Base-by-base conservation (phyloP, 352 stramenopile genomes). In the Pythium brassicae region DNA sequence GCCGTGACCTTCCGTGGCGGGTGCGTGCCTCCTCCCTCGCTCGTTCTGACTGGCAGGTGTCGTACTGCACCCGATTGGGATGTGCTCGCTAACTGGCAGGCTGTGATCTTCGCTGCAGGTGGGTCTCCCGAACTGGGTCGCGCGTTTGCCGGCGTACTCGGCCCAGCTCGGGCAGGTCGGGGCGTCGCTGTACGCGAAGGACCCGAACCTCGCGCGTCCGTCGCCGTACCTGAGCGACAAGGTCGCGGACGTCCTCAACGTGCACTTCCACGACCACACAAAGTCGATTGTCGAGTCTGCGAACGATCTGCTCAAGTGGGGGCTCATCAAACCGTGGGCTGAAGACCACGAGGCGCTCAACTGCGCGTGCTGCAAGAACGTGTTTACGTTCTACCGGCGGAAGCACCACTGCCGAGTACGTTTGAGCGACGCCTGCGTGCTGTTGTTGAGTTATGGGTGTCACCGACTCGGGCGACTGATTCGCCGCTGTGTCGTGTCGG, bases 241-340 rank as follows among this genome's bases (percentile, higher is more conserved):
- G 55, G 55, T 93, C 17, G 68, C 87, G 26, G 85, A 95, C 40
- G 73, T 89, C 22, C 71, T 95, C 51, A 89, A 89, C 55, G 63
- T 92, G 29, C 76, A 72, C 27, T 95, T 95, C 48, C 78, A 72
- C n/a, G 66, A 76, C 9, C 67, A 83, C 4, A 59, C 72, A 4
- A 63, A 65, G 37, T 90, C 85, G 19, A 64, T 95, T 29, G 72
- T 95, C n/a, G 83, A 93, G 50, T 80, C 85, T 14, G 83, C 85
- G 0, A 89, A 92, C 29, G 85, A 95, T 61, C 51, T 95, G 59
- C 57, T 95, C 27, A 91, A 87, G 55, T 95, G 85, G 85, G 80
- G 83, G 4, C 69, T 89, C 11, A 93, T 95, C 59, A 95, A 95
- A 40, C 83, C 85, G 8, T 95, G 85, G 85, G 83, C 81, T n/a